Conservation (phyloP, 805 yeast species). For the Ogataea siamensis region DNA sequence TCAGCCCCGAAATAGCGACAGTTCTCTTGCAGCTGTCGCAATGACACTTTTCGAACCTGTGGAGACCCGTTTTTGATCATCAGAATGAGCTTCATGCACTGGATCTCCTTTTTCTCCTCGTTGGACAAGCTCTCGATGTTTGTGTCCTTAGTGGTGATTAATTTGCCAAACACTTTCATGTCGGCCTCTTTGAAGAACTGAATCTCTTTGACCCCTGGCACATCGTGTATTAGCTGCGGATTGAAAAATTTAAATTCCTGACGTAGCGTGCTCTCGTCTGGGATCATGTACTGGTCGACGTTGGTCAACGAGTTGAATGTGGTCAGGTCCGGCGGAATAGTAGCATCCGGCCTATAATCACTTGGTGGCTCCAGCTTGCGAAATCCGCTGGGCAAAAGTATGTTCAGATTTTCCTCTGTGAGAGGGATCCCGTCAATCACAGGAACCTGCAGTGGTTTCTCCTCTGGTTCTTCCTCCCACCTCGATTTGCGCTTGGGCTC, state of each 20-base stretch:
- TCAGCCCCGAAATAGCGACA: conserved; percentile 69
- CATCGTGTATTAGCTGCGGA: conserved; percentile 45
- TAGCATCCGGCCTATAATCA: conserved; percentile 37
- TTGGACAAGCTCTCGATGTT: conserved; percentile 37
- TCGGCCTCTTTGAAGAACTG: conserved; percentile 73
- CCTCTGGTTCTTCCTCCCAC: conserved; percentile 18
- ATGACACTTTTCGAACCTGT: conserved; percentile 60
- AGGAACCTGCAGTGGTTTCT: conserved; percentile 18
- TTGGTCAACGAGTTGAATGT: conserved; percentile 20
- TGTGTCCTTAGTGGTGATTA: conserved; percentile 38
- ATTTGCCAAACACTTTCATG: conserved; percentile 63
- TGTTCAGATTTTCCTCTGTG: conserved; percentile 45
- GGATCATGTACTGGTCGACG: conserved; percentile 46
- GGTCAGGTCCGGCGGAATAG: conserved; percentile 20
- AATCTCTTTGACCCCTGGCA: conserved; percentile 65
- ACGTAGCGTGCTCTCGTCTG: conserved; percentile 42
- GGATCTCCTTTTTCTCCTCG: conserved; percentile 58
- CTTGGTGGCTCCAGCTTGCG: conserved; percentile 43
- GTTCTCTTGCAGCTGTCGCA: conserved; percentile 62
- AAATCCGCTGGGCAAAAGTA: conserved; percentile 54
- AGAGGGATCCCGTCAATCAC: conserved; percentile 37
- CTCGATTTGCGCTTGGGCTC: conserved; percentile 17
- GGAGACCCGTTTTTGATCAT: conserved; percentile 79
- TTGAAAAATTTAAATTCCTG: conserved; percentile 29
- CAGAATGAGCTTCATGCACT: conserved; percentile 61